Base-by-base conservation (phyloP, 148 eudicot genomes). In the Simmondsia chinensis region DNA sequence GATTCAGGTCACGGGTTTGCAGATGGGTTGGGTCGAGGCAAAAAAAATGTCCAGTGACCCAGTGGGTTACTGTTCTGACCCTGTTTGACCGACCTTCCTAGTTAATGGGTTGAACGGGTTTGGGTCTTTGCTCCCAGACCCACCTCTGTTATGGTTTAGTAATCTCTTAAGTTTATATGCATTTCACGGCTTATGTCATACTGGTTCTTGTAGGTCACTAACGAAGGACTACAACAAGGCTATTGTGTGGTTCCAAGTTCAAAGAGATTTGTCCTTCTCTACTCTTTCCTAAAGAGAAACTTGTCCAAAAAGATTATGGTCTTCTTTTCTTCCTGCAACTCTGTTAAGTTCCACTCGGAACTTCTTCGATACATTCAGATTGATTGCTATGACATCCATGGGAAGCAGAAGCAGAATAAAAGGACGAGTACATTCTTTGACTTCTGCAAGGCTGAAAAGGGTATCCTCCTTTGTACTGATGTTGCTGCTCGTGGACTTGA, bases 401-500 rank as follows among this genome's bases (percentile, higher is more conserved):
- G 99, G 39, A 82, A 86, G 48, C 99, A 85, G 71, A 91, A 91
- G 66, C 96, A 82, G 55, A 78, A 71, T 61, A 91, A 86, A 56
- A 62, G 94, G 55, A 72, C 83, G 1, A 63, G 72, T 27, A 91
- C 99, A 22, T 76, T 86, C 39, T 77, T 74, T 60, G 89, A 82
- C 17, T 91, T 86, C 50, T 70, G 86, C 63, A 69, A 79, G 60
- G 89, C 94, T 12, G 76, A 86, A 60, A 77, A 76, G 57, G 99
- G 99, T 29, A 77, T 91, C 19, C 71, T 91, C 16, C 57, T 91
- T 39, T 91, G 99, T 53, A 91, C 99, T 20, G 99, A 91, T 65
- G 96, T 91, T 52, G 99, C 89, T 38, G 99, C 95, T 45, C 94
- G 96, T 61, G 99, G 99, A 41, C 94, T 91, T 61, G 99, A 91